Evolutionary conservation across 2,329 filamentous ascomycete genomes (phyloP).

Genomic region (Fusarium avenaceum): DNA sequence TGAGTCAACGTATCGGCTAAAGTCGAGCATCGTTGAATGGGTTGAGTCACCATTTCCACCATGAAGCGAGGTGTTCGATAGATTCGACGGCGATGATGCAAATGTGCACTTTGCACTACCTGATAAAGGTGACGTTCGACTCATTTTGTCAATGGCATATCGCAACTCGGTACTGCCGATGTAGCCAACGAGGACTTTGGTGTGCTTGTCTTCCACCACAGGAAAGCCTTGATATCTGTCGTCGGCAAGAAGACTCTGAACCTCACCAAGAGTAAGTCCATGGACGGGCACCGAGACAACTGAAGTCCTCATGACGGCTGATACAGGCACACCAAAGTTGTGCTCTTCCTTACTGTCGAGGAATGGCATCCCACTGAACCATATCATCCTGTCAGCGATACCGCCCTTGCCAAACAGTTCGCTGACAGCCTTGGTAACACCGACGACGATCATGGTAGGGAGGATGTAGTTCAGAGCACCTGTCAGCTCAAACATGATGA

Average conservation of each 20-base stretch:
- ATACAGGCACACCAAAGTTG: slow-evolving; percentile 94
- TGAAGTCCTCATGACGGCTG: slow-evolving; percentile 85
- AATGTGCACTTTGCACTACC: slow-evolving; percentile 82
- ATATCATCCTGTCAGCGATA: slow-evolving; percentile 98
- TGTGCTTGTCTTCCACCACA: slow-evolving; percentile 80
- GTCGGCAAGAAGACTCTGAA: slow-evolving; percentile 81
- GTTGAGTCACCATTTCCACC: slow-evolving; percentile 37
- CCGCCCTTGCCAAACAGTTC: slow-evolving; percentile 95
- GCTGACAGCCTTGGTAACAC: slow-evolving; percentile 92
- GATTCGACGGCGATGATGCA: slow-evolving; percentile 59
- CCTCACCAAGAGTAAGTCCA: slow-evolving; percentile 79
- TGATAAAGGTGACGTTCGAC: slow-evolving; percentile 75
- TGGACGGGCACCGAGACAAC: slow-evolving; percentile 80
- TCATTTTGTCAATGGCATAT: slow-evolving; percentile 88
- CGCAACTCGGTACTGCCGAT: slow-evolving; percentile 92
- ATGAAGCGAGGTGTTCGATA: slow-evolving; percentile 53
- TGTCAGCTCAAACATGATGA: slow-evolving; percentile 99
- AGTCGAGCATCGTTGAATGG: slow-evolving; percentile 73
- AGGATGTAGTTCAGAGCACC: slow-evolving; percentile 97
- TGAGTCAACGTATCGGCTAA: slow-evolving; percentile 88
- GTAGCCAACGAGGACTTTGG: slow-evolving; percentile 85
- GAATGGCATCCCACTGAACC: slow-evolving; percentile 97
- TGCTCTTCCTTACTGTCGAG: slow-evolving; percentile 98
- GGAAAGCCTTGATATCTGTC: slow-evolving; percentile 94
- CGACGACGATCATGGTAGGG: slow-evolving; percentile 98